Evolutionary conservation across 768 basidiomycete genomes (phyloP).

Genomic region (Amylocystis lapponica): DNA sequence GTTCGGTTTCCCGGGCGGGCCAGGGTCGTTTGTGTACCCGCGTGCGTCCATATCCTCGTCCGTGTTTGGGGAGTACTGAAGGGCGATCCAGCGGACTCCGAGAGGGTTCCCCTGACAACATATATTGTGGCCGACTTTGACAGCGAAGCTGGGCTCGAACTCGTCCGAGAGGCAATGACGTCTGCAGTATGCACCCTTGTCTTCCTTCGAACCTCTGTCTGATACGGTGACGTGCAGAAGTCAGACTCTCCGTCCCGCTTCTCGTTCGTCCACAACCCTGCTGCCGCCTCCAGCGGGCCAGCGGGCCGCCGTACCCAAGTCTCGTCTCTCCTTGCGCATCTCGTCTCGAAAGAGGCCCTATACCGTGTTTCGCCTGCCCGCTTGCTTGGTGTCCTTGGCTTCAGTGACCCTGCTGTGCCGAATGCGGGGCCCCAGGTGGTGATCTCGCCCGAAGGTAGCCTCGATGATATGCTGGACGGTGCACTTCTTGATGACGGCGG

Average conservation of each 20-base stretch:
- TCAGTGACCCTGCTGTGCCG: slow-evolving; percentile 10
- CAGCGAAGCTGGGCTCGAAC: slow-evolving; percentile 44
- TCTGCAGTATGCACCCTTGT: slow-evolving; percentile 49
- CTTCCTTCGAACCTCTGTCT: no score
- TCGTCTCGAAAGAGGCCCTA: slow-evolving; percentile 38
- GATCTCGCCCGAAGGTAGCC: slow-evolving; percentile 26
- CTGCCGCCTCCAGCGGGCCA: slow-evolving; percentile 13
- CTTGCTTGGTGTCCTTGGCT: slow-evolving; percentile 36
- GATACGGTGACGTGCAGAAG: slow-evolving; percentile 40
- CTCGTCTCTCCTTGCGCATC: slow-evolving; percentile 46
- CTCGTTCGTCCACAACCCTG: slow-evolving; percentile 76
- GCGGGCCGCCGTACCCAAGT: slow-evolving; percentile 18
- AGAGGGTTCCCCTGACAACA: slow-evolving; percentile 38
- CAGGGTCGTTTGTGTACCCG: slow-evolving; percentile 57
- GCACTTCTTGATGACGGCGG: slow-evolving; percentile 29
- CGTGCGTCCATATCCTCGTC: slow-evolving; percentile 35
- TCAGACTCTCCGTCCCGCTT: slow-evolving; percentile 47
- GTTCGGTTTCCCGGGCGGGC: slow-evolving; percentile 36
- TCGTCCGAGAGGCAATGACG: slow-evolving; percentile 59
- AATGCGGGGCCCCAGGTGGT: slow-evolving; percentile 32
- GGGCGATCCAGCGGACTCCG: slow-evolving; percentile 14
- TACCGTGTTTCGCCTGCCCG: slow-evolving; percentile 32
- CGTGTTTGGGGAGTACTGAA: not conserved
- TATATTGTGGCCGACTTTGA: slow-evolving; percentile 81
- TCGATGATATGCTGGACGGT: slow-evolving; percentile 31